These are phyloP conservation scores for Heteromeles arbutifolia DNA, from an alignment of 306 rosid species.

Conservation along the genomic window DNA sequence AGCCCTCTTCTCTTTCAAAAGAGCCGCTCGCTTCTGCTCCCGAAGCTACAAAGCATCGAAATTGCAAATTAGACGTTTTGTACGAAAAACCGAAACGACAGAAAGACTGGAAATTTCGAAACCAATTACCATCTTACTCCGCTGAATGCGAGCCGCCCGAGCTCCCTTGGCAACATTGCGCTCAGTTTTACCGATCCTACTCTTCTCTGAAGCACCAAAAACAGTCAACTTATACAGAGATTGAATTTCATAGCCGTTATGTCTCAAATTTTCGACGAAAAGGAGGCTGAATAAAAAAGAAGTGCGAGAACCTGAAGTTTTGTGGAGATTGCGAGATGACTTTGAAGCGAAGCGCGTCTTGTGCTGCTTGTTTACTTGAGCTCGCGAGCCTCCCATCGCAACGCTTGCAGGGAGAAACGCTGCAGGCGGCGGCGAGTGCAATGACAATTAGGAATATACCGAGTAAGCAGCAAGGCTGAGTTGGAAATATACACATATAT, in stretches of 20 bases:
- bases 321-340: constrained; percentile 59
- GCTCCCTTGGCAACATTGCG: constrained; percentile 64
- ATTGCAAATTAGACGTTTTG: not conserved
- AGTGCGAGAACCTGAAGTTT: constrained; percentile 48
- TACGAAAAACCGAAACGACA: not conserved
- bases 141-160: constrained; percentile 71
- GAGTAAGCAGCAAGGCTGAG: not conserved
- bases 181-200: constrained; percentile 37
- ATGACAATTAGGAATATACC: not conserved
- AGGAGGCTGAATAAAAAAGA: not conserved
- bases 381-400: constrained; percentile 55
- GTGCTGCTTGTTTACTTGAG: constrained; percentile 68
- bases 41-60: constrained; percentile 42
- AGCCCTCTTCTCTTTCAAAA: constrained; percentile 81
- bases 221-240: not conserved
- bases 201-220: constrained; percentile 40
- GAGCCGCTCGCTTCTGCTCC: constrained; percentile 64
- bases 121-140: constrained; percentile 61
- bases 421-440: not conserved
- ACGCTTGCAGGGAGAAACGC: constrained; percentile 1
- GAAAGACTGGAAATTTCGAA: not conserved
- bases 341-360: constrained; percentile 76
- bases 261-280: not conserved
- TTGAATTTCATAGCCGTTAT: not conserved
- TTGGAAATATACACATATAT: no score